Evolutionary conservation across 305 asterid species (phyloP), one percentile per base, ranked within the genome.

Genomic region (Fraxinus albicans): DNA sequence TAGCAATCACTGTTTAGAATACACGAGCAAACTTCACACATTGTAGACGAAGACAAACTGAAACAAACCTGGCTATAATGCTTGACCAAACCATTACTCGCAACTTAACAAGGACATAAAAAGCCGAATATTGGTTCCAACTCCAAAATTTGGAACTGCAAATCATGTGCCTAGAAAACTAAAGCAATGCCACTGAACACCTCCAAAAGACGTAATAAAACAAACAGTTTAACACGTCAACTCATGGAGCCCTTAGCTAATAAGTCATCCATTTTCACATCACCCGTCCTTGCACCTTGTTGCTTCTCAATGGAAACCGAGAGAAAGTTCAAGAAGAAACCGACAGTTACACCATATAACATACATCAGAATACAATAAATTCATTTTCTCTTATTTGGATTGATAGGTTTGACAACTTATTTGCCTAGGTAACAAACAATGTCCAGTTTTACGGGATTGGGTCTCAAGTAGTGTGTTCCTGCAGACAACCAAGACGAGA

Each of bases 401-500:
- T 13, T 69, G 19, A 27, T 29, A 9, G 35, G 36, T 27, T 67
- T 67, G 17, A 27, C 73, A 67, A 2, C 34, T 65, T 25, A 25
- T 65, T 35, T 25, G 17, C 33, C 72, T 63, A 63, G 31, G 34
- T 3, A 25, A 65, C 34, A 50, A 4, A 25, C 34, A 65, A 65
- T 65, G 73, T 65, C 73, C 34, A 65, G 3, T 69, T 69, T 69
- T 27, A 29, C 2, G 8, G 73, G 29, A 69, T 29, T 69, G 38
- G 75, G 19, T 69, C 38, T 69, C 36, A 69, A 69, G 35, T 69
- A 29, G 19, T 25, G 38, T 69, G 1, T 29, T 29, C 75, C 75
- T 75, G 60, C 84, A 77, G 76, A 77, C 76, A 76, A 80, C 77
- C 65, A 69, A 67, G 21, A 75, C 40, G 63, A 74, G 77, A n/a